Evolutionary conservation across 768 basidiomycete species (phyloP).

Genomic region (Hericium erinaceus): DNA sequence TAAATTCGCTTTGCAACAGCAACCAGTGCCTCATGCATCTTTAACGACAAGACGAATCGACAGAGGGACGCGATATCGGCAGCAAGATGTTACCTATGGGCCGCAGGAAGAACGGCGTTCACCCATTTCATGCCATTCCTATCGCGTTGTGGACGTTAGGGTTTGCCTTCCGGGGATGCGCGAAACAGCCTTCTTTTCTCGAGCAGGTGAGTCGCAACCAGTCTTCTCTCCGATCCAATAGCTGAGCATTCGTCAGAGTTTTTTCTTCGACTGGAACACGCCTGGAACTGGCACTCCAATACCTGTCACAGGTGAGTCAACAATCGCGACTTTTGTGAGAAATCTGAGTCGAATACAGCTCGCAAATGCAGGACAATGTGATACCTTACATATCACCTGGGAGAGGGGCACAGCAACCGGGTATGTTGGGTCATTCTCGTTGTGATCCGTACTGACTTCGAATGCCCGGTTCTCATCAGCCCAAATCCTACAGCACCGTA

Average conservation of each 20-base stretch:
- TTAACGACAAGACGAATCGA: no score
- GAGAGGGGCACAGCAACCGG: conserved; percentile 18
- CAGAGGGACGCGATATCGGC: no score
- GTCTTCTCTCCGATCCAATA: no score
- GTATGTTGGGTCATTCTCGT: conserved; percentile 9
- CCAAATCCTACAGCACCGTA: conserved; percentile 49
- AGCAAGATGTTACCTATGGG: no score
- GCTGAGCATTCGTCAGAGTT: conserved; percentile 13
- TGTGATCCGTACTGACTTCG: not conserved
- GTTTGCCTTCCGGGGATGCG: not conserved
- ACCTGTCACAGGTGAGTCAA: conserved; percentile 22
- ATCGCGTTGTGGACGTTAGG: not conserved
- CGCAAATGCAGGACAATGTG: conserved; percentile 22
- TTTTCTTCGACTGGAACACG: conserved; percentile 24
- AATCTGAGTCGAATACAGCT: not conserved
- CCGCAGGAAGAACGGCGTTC: no score
- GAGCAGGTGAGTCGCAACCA: conserved; percentile 1
- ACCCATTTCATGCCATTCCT: not conserved
- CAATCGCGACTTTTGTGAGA: not conserved
- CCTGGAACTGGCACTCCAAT: conserved; percentile 21
- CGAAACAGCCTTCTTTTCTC: conserved; percentile 4
- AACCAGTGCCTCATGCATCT: no score
- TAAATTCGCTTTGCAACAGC: no score
- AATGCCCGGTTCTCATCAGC: conserved; percentile 21
- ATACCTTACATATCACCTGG: conserved; percentile 23